phyloP scores from a whole-genome alignment of 2,329 filamentous ascomycete species.

The Pseudocercospora pini-densiflorae region DNA sequence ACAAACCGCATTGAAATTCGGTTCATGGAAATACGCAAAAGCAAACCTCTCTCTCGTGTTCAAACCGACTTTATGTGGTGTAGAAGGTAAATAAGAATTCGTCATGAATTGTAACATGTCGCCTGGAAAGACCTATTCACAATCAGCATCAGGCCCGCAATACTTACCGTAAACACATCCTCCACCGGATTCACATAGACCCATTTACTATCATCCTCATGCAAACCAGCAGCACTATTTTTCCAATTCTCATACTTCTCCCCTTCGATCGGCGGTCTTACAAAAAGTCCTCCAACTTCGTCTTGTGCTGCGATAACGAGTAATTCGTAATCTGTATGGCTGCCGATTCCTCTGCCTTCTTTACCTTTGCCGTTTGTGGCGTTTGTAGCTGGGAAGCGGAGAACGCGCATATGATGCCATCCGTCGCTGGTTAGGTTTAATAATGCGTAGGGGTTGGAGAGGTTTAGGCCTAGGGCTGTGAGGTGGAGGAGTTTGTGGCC shows the following conservation, averaged over 20 bases:
- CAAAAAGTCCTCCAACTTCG: constrained; percentile 20
- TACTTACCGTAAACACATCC: constrained; percentile 18
- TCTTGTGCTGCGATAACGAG: constrained; percentile 22
- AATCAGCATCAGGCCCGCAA: neutral
- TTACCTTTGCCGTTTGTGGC: constrained; percentile 20
- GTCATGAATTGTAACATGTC: constrained; percentile 25
- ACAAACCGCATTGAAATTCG: constrained; percentile 21
- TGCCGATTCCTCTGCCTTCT: constrained; percentile 19
- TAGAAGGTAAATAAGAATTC: constrained; percentile 17
- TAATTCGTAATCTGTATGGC: constrained; percentile 22
- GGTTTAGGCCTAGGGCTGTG: constrained; percentile 18
- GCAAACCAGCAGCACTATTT: constrained; percentile 6
- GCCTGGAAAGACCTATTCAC: constrained; percentile 9
- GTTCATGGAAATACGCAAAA: constrained; percentile 20
- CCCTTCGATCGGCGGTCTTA: constrained; percentile 11
- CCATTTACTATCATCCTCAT: constrained; percentile 19
- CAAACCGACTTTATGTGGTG: constrained; percentile 20
- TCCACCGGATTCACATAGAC: constrained; percentile 12
- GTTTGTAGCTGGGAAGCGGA: constrained; percentile 13
- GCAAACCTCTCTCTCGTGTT: constrained; percentile 16
- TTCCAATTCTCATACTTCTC: constrained; percentile 22
- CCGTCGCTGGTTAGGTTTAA: constrained; percentile 15
- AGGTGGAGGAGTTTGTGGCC: constrained; percentile 19
- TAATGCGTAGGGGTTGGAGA: constrained; percentile 9
- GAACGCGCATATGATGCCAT: constrained; percentile 22